Conservation (phyloP, 495 filamentous ascomycete genomes). For the Neurospora sublineolata region DNA sequence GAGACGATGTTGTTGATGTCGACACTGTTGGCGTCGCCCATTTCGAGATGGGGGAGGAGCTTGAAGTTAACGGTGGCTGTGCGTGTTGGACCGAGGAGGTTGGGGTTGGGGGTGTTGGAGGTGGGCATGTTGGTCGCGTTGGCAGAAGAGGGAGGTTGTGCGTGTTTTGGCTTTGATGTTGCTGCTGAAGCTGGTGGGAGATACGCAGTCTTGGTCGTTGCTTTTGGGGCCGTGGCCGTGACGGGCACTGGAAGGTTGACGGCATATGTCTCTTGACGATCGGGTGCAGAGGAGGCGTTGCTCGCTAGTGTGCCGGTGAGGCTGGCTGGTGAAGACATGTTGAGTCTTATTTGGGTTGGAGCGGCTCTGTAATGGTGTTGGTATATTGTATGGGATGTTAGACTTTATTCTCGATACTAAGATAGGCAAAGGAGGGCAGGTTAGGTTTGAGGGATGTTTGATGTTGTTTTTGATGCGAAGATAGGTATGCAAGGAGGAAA, state of each 20-base stretch:
- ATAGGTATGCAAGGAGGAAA: too few species aligned
- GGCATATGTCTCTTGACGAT: neutral
- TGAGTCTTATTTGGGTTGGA: neutral
- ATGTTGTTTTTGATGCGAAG: too few species aligned
- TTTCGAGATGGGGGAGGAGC: neutral
- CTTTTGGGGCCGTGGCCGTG: neutral
- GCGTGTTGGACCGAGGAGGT: neutral
- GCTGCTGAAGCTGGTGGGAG: neutral
- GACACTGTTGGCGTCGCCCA: neutral
- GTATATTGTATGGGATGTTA: neutral
- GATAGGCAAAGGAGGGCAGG: neutral
- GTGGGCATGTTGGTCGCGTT: neutral
- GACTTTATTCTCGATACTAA: neutral
- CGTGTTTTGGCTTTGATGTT: neutral
- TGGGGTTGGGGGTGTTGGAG: neutral
- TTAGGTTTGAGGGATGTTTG: neutral
- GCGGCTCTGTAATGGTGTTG: neutral
- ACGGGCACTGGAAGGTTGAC: neutral
- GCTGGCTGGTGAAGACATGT: neutral
- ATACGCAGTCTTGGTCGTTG: neutral
- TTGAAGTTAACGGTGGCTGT: neutral
- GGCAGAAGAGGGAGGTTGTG: neutral
- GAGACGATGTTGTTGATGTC: neutral
- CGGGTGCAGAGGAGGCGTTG: neutral
- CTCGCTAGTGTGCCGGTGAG: neutral